phyloP scores from a whole-genome alignment of 108 stramenopile species.

The Seminavis robusta region DNA sequence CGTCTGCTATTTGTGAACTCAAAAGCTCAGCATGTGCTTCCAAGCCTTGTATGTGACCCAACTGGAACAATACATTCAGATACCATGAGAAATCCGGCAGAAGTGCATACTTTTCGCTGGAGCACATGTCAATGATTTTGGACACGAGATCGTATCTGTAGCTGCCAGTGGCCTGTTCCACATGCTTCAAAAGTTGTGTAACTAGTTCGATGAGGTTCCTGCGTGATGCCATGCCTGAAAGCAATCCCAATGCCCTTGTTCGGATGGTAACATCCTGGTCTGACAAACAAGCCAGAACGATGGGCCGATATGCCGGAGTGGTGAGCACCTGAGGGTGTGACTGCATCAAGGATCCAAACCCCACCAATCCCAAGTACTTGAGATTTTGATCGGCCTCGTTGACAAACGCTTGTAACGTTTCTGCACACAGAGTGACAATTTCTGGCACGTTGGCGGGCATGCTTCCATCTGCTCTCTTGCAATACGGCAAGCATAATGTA shows the following conservation, averaged over 20 bases:
- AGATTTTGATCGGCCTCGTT: slow-evolving; percentile 97
- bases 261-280: slow-evolving; percentile 99
- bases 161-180: slow-evolving; percentile 75
- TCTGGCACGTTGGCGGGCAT: slow-evolving; percentile 87
- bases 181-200: slow-evolving; percentile 88
- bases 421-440: slow-evolving; percentile 87
- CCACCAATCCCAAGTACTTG: slow-evolving; percentile 97
- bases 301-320: slow-evolving; percentile 78
- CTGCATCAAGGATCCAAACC: slow-evolving; percentile 86
- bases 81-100: slow-evolving; percentile 95
- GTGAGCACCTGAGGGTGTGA: slow-evolving; percentile 88
- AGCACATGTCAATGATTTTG: slow-evolving; percentile 93
- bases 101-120: slow-evolving; percentile 90
- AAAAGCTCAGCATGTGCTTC: slow-evolving; percentile 70
- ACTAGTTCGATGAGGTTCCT: slow-evolving; percentile 93
- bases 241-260: slow-evolving; percentile 90
- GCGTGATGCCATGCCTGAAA: slow-evolving; percentile 93
- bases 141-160: slow-evolving; percentile 93
- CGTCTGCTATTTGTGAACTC: slow-evolving; percentile 89
- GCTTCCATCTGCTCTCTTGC: slow-evolving; percentile 87
- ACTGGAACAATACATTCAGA: slow-evolving; percentile 78
- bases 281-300: slow-evolving; percentile 90
- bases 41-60: slow-evolving; percentile 85
- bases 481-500: slow-evolving; percentile 92
- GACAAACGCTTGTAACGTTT: slow-evolving; percentile 89